phyloP scores from a whole-genome alignment of 2,329 filamentous ascomycete genomes.

The Stachybotrys elegans region DNA sequence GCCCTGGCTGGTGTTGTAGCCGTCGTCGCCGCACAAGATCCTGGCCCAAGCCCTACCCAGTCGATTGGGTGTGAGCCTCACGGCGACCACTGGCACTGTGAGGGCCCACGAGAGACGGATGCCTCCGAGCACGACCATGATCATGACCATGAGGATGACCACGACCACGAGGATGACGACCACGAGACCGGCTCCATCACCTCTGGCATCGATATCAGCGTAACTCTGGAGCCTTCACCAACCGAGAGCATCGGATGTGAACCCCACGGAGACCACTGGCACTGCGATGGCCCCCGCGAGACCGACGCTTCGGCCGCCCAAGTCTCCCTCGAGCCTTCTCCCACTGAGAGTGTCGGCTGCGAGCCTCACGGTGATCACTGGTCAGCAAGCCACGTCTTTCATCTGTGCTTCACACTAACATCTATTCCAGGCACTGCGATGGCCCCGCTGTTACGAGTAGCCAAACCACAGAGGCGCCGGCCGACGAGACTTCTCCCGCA shows the following conservation, averaged over 20 bases:
- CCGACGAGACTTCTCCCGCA: no score
- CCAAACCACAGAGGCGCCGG: no score
- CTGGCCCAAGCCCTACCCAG: constrained; percentile 2
- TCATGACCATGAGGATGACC: neutral
- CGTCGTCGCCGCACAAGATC: neutral
- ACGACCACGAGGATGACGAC: constrained; percentile 1
- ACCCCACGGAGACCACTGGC: constrained; percentile 4
- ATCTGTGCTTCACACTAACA: neutral
- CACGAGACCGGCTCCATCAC: neutral
- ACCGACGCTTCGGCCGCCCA: neutral
- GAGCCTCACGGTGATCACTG: neutral
- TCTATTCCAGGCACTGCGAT: neutral
- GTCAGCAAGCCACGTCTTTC: neutral
- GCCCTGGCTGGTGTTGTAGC: neutral
- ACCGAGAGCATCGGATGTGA: constrained; percentile 3
- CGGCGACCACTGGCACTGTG: neutral
- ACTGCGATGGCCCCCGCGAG: constrained; percentile 1
- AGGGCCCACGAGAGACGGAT: neutral
- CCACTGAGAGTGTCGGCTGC: neutral
- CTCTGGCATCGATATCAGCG: no score
- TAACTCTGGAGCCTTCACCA: neutral
- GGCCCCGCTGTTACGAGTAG: no score
- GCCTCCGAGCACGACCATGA: neutral
- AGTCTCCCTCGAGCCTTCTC: neutral
- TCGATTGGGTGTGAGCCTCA: neutral